Evolutionary conservation across 495 filamentous ascomycete species (phyloP), one percentile per base, ranked within the genome.

Genomic region (Amphirosellinia nigrospora): DNA sequence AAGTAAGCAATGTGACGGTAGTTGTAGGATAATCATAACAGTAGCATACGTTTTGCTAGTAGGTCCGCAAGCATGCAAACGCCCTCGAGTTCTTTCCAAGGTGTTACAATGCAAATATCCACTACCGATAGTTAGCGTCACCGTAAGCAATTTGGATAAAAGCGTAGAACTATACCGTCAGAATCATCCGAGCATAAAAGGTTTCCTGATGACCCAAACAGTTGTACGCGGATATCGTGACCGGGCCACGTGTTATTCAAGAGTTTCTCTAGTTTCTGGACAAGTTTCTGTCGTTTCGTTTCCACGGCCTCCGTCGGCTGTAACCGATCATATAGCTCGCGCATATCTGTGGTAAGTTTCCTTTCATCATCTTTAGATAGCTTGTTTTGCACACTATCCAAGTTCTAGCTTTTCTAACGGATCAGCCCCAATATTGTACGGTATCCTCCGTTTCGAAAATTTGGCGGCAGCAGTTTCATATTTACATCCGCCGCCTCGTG

Each of bases 181-280:
- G 96, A 98, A 75, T 98, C 94, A 82, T 93, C 95, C 21, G 96
- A 97, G 78, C 93, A 97, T 45, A 98, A 85, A 74, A 96, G 85
- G 77, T 99, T 99, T 61, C 96, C 96, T 46, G 96, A 97, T 6
- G 96, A 98, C 23, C 96, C 96, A 87, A 98, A 99, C 36, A 98
- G 89, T 77, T 96, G 90, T 21, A 97, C 96, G 76, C 88, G 89
- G 72, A 98, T 97, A 68, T 95, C 86, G 73, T 92, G 90, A 2
- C 92, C 94, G 2, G 96, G 96, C 94, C 94, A 99, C 73, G 94
- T 89, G 10, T 91, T 82, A 74, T 95, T 95, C 79, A 99, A 88
- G 36, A 98, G 82, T 70, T 86, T 90, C 78, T 97, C 91, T 76
- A 98, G 80, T 82, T 98, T 98, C 70, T 86, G 82, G 52, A 98